These are phyloP conservation scores for Vaucheria bursata DNA, from an alignment of 352 stramenopile species.

Conservation along the genomic window DNA sequence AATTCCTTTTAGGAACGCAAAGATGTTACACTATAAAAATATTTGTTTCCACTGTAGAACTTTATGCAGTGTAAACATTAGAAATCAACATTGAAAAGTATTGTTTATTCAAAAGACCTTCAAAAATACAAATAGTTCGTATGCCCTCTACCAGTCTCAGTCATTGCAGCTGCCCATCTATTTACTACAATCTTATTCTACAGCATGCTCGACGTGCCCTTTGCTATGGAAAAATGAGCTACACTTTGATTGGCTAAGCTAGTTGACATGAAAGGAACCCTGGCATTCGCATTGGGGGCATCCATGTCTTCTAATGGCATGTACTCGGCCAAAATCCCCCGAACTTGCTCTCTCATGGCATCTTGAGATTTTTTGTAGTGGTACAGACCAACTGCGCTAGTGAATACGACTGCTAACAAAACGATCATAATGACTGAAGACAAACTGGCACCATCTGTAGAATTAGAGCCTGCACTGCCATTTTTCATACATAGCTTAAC, in stretches of 20 bases:
- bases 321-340: not conserved
- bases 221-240: not conserved
- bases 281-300: not conserved
- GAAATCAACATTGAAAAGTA: too few relatives aligned
- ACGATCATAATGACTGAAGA: not conserved
- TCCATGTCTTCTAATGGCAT: not conserved
- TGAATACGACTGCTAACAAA: not conserved
- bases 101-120: too few relatives aligned
- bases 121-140: too few relatives aligned
- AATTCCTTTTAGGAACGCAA: too few relatives aligned
- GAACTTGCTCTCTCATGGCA: constrained; percentile 1
- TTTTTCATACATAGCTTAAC: not conserved
- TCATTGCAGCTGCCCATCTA: too few relatives aligned
- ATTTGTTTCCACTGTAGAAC: too few relatives aligned
- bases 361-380: not conserved
- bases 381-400: not conserved
- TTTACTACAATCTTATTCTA: too few relatives aligned
- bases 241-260: not conserved
- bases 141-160: too few relatives aligned
- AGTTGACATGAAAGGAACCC: constrained; percentile 45
- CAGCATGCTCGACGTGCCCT: too few relatives aligned
- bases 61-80: too few relatives aligned
- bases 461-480: not conserved
- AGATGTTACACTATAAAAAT: too few relatives aligned
- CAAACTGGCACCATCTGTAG: not conserved